A percentile compares a stretch with the other conserved stretches of the same genome.
These are phyloP conservation scores for Fusarium scirpi DNA, from an alignment of 2,329 filamentous ascomycete genomes.

Conservation along the genomic window DNA sequence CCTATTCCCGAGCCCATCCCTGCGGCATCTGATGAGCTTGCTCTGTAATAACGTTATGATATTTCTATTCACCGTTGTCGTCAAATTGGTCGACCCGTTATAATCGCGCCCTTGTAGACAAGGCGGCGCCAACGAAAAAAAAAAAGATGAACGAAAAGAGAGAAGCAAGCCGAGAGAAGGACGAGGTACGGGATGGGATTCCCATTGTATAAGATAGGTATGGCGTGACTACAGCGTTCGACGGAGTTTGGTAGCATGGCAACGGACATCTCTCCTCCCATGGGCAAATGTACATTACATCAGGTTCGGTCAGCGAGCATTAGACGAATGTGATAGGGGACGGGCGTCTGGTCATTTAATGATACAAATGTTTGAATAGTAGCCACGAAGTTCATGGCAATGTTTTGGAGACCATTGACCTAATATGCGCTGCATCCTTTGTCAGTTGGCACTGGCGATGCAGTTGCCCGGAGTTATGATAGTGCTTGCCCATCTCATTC, in stretches of 20 bases:
- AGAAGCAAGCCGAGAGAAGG: slow-evolving; percentile 19
- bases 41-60: slow-evolving; percentile 48
- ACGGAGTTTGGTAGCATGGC: slow-evolving; percentile 53
- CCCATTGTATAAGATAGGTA: slow-evolving; percentile 47
- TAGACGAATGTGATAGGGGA: slow-evolving; percentile 56
- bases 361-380: slow-evolving; percentile 40
- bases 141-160: slow-evolving; percentile 20
- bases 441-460: slow-evolving; percentile 17
- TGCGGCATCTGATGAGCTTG: slow-evolving; percentile 45
- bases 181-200: slow-evolving; percentile 28
- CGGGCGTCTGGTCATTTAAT: slow-evolving; percentile 53
- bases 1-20: slow-evolving; percentile 52
- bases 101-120: slow-evolving; percentile 36
- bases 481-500: slow-evolving; percentile 7
- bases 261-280: slow-evolving; percentile 67
- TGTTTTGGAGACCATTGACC: background rate
- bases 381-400: slow-evolving; percentile 5
- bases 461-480: background rate
- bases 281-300: slow-evolving; percentile 64
- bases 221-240: slow-evolving; percentile 48
- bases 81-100: slow-evolving; percentile 31
- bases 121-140: slow-evolving; percentile 23
- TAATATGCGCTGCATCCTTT: background rate
- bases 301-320: slow-evolving; percentile 58
- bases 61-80: slow-evolving; percentile 30